phyloP scores from a whole-genome alignment of 805 yeast species.

The Metschnikowia hibisci region DNA sequence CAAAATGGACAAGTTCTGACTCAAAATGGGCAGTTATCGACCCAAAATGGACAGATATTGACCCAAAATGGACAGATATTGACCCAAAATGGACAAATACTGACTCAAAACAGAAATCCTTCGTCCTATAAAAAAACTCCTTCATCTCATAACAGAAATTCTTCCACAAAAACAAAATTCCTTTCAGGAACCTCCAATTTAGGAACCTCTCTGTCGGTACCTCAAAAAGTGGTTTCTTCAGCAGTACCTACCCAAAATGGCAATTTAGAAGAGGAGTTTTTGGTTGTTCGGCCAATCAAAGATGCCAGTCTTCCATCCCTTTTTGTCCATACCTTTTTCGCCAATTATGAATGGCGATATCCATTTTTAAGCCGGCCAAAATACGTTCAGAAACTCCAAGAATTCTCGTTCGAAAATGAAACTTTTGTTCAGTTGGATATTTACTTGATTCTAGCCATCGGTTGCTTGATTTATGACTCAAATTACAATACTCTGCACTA shows the following conservation, averaged over 20 bases:
- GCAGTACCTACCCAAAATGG: constrained; percentile 2
- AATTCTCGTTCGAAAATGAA: constrained; percentile 32
- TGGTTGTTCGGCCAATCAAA: constrained; percentile 31
- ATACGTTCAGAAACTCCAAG: constrained; percentile 21
- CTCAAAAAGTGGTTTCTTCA: constrained; percentile 10
- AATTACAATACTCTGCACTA: constrained; percentile 22
- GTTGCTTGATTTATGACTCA: constrained; percentile 35
- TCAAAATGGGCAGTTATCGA: no score
- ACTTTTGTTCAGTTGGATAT: constrained; percentile 36
- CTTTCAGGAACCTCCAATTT: no score
- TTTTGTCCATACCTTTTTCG: constrained; percentile 34
- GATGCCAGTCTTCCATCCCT: constrained; percentile 27
- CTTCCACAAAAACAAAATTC: no score
- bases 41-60: no score
- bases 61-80: no score
- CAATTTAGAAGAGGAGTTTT: constrained; percentile 29
- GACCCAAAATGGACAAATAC: no score
- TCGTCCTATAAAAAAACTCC: no score
- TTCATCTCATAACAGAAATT: no score
- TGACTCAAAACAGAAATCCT: no score
- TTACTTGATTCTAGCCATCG: constrained; percentile 37
- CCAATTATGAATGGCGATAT: constrained; percentile 33
- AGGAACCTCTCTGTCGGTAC: constrained; percentile 1
- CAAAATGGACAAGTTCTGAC: no score
- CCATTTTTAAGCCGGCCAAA: constrained; percentile 29